Base-by-base conservation (phyloP, 768 basidiomycete species). In the Hydnomerulius pinastri region DNA sequence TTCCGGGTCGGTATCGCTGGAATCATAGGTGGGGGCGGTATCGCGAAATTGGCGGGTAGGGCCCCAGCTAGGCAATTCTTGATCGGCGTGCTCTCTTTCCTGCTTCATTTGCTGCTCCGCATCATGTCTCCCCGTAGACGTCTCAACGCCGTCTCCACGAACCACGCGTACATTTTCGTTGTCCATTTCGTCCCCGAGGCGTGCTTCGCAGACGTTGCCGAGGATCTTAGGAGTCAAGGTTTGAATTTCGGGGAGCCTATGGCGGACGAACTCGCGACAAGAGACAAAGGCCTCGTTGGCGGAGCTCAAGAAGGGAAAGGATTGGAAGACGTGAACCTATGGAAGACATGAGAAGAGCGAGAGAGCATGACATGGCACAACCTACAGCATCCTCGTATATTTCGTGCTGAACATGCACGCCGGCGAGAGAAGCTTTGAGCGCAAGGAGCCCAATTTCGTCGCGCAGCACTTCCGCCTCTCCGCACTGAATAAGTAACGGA, bases 381-480 rank as follows among this genome's bases (percentile, higher is more conserved):
- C 86, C 61, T 60, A 95, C 92, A 43, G 86, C 88, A 69, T 99
- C 96, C 61, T 95, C 87, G 61, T 90, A 97, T 32, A 91, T 69
- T 65, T 98, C 94, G 59, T 95, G 90, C 53, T 80, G 81, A 25
- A 97, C 90, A 46, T 87, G 75, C 30, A 96, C 92, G 2, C 94
- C 95, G 0, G 89, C 84, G 23, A 90, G 66, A 4, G 85, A 82
- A 10, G 97, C 97, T 66, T 99, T 99, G 71, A 96, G 91, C 1
- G 95, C 93, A 23, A 98, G 68, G 8, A 99, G 77, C 13, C 87
- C 87, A 20, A 92, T 87, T 66, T 98, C 96, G 61, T 99, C 96
- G 23, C 93, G 77, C n/a, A 99, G 76, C 0, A 97, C 92, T 65
- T 99, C 96, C 1, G 92, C 87, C 54, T 98, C 96, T 15, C 96